These are phyloP conservation scores for Hamigera avellanea DNA, from an alignment of 495 filamentous ascomycete species.

Conservation along the genomic window DNA sequence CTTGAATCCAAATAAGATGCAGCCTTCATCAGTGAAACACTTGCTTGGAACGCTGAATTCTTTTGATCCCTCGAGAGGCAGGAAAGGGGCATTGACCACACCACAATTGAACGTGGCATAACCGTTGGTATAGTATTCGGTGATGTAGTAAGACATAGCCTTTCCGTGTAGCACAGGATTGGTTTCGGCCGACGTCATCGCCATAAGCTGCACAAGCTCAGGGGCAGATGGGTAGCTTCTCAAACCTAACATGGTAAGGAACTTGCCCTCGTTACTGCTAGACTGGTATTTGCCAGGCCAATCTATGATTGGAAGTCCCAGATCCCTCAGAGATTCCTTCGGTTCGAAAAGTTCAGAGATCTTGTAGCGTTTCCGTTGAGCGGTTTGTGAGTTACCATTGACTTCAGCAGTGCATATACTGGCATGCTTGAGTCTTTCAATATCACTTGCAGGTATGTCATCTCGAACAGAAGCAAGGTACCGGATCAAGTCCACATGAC, in stretches of 20 bases:
- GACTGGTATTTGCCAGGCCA: slow-evolving; percentile 63
- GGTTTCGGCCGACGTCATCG: slow-evolving; percentile 37
- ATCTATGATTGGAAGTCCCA: slow-evolving; percentile 70
- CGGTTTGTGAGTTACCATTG: slow-evolving; percentile 5
- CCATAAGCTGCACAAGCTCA: slow-evolving; percentile 69
- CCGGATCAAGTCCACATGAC: slow-evolving; percentile 85
- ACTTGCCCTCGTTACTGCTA: slow-evolving; percentile 56
- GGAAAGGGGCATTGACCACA: slow-evolving; percentile 47
- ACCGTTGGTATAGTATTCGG: slow-evolving; percentile 61
- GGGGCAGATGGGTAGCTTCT: slow-evolving; percentile 52
- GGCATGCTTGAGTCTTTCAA: slow-evolving; percentile 63
- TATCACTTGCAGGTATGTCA: slow-evolving; percentile 79
- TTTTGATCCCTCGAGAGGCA: slow-evolving; percentile 58
- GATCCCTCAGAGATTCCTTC: slow-evolving; percentile 50
- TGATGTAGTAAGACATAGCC: slow-evolving; percentile 73
- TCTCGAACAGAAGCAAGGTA: slow-evolving; percentile 82
- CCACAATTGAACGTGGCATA: slow-evolving; percentile 53
- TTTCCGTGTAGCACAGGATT: slow-evolving; percentile 46
- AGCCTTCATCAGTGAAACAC: slow-evolving; percentile 72
- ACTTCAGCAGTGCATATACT: slow-evolving; percentile 75
- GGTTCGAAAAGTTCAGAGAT: slow-evolving; percentile 82
- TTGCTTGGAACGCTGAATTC: slow-evolving; percentile 56
- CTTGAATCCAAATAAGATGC: slow-evolving; percentile 65
- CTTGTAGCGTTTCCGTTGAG: slow-evolving; percentile 50
- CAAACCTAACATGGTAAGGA: slow-evolving; percentile 61